Evolutionary conservation across 768 basidiomycete species (phyloP).

Genomic region (Mrakia blollopis): DNA sequence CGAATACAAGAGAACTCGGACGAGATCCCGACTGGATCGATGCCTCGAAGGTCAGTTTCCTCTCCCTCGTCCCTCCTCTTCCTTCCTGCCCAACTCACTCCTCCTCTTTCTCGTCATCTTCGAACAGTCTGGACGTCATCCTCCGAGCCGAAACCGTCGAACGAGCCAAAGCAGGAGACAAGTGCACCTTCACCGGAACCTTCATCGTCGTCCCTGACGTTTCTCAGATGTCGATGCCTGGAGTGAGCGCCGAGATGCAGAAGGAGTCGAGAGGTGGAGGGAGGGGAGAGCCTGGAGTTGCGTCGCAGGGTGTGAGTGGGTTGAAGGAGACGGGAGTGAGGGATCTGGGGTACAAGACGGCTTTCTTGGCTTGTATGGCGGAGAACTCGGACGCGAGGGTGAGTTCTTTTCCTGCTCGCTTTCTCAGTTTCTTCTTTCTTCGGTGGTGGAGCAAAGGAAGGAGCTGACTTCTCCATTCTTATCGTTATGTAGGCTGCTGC

Average conservation of each 20-base stretch:
- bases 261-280: slow-evolving; percentile 67
- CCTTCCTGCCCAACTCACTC: not conserved
- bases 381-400: slow-evolving; percentile 84
- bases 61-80: not conserved
- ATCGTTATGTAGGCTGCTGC: slow-evolving; percentile 46
- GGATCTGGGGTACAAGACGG: slow-evolving; percentile 96
- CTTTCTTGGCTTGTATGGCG: slow-evolving; percentile 97
- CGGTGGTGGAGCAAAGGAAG: too few species aligned
- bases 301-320: slow-evolving; percentile 73
- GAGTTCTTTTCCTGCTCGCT: slow-evolving; percentile 46
- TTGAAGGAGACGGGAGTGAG: slow-evolving; percentile 89
- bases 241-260: slow-evolving; percentile 88
- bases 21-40: slow-evolving; percentile 95
- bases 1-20: slow-evolving; percentile 98
- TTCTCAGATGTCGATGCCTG: slow-evolving; percentile 87
- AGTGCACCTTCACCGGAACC: slow-evolving; percentile 93
- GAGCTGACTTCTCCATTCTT: not conserved
- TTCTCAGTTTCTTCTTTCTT: too few species aligned
- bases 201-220: slow-evolving; percentile 99
- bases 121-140: slow-evolving; percentile 78
- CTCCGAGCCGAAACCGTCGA: slow-evolving; percentile 93
- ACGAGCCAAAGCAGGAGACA: slow-evolving; percentile 98
- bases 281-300: slow-evolving; percentile 55
- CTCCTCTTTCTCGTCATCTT: not conserved
- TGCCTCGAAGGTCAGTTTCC: slow-evolving; percentile 65